Base-by-base conservation (phyloP, 805 yeast genomes). In the Hanseniaspora clermontiae region DNA sequence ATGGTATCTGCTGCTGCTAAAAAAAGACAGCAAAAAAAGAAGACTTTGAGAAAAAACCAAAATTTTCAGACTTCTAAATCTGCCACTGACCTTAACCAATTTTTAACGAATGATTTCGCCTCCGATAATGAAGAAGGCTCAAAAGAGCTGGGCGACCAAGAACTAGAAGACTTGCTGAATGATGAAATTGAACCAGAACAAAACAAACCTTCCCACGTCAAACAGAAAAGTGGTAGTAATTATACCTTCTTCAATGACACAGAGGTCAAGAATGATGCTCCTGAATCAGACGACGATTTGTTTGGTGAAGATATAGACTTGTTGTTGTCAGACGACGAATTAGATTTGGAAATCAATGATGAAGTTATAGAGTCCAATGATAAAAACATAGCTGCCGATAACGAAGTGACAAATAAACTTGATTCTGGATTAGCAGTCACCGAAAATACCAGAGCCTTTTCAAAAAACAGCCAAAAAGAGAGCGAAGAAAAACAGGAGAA, bases 21-120 rank as follows among this genome's bases (percentile, higher is more conserved):
- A 60, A 68, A 62, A 59, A 65, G 64, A 57, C 68, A 66, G 58
- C 65, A 68, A 45, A 69, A 66, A 51, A 68, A 68, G 61, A 69
- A 68, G 62, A 68, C 66, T 61, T 62, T 61, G 19, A 68, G 59
- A 59, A 70, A 61, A 57, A 68, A 64, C 60, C 65, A 61, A 57
- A 67, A 66, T 59, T 67, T 65, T n/a, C 43, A 51, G 55, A 65
- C 64, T n/a, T 51, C 54, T n/a, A 36, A 45, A 11, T 42, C 58
- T 20, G n/a, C 43, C 24, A 38, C 51, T 5, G 36, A 46, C 24
- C 24, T 57, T 47, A 38, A 43, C 15, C 48, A 37, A 19, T 40
- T 43, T 12, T 32, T 49, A 51, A 39, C 42, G 17, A 24, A 15
- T n/a, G 51, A 24, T 42, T 5, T 1, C 5, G 43, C 24, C 3